Base-by-base conservation (phyloP, 306 rosid species). In the Delonix regia region DNA sequence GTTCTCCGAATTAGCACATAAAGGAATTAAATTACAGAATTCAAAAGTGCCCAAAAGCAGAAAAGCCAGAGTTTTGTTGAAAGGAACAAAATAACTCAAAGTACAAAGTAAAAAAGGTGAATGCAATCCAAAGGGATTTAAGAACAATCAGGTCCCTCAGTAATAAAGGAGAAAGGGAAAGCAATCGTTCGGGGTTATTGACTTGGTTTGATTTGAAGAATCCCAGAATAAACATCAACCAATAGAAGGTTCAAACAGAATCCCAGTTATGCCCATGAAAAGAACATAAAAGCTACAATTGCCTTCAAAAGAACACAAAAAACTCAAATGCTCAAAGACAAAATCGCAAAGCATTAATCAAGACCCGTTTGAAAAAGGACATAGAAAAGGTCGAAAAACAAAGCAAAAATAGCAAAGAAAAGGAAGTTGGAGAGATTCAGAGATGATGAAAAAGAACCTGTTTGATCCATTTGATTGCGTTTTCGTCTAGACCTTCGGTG, bases 401-500 rank as follows among this genome's bases (percentile, higher is more conserved):
- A 9, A 16, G 47, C 30, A n/a, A 55, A n/a, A 55, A 21, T 13
- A n/a, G 25, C 18, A 16, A 61, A 64, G 21, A 2, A n/a, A 18
- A 24, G 33, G 1, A 49, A 25, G 68, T 49, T 9, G 0, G 33
- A 57, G 22, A 6, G 62, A 69, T n/a, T 41, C 4, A 36, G 7
- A 19, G 30, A 57, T 53, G 30, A 53, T 5, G 45, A 42, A 59
- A 48, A 57, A 34, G 71, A 49, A 93, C 97, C 97, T 88, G 90
- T 6, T 95, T 93, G 83, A 95, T 86, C 99, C 99, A 95, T 75
- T 88, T 76, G 73, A 95, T 87, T 1, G 99, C 98, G 76, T 39
- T 91, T 79, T 95, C 98, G 78, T 95, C 99, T 0, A 95, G 92
- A 41, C 99, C 99, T 81, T 95, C 88, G 0, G 97, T 91, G 89